A percentile compares a stretch with the other conserved stretches of the same genome.
phyloP scores from a whole-genome alignment of 371 early-diverging fungal species.

The Zopfochytrium polystomum region DNA sequence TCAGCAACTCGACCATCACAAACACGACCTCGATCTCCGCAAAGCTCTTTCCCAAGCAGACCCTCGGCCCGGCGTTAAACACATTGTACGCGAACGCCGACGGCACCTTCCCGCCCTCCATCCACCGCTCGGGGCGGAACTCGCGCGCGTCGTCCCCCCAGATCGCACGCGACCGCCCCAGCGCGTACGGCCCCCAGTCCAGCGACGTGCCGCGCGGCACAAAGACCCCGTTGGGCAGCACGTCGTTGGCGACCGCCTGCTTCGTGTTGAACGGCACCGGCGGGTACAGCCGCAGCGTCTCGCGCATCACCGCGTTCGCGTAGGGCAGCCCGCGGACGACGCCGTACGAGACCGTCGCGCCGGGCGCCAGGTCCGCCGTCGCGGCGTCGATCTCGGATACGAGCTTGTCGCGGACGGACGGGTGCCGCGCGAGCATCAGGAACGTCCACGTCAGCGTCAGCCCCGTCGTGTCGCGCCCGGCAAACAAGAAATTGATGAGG shows the following conservation, averaged over 20 bases:
- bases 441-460: conserved; percentile 72
- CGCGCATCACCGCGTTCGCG: conserved; percentile 47
- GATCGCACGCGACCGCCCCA: conserved; percentile 50
- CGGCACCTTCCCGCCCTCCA: too few relatives aligned
- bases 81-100: conserved; percentile 31
- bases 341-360: conserved; percentile 25
- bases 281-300: conserved; percentile 64
- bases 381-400: conserved; percentile 52
- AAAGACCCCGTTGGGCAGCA: conserved; percentile 63
- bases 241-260: conserved; percentile 57
- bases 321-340: conserved; percentile 21
- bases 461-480: too few relatives aligned
- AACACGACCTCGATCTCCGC: too few relatives aligned
- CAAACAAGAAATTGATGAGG: too few relatives aligned
- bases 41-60: too few relatives aligned
- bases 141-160: conserved; percentile 50
- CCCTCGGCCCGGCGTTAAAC: too few relatives aligned
- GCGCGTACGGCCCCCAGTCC: conserved; percentile 43
- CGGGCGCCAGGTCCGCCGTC: too few relatives aligned
- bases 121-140: conserved; percentile 55
- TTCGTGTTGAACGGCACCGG: conserved; percentile 64
- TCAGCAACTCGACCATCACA: too few relatives aligned
- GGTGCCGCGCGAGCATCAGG: conserved; percentile 54
- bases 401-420: conserved; percentile 53
- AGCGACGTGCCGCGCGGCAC: conserved; percentile 51